Evolutionary conservation across 2,329 filamentous ascomycete genomes (phyloP).

Genomic region (Trichoderma sp.): DNA sequence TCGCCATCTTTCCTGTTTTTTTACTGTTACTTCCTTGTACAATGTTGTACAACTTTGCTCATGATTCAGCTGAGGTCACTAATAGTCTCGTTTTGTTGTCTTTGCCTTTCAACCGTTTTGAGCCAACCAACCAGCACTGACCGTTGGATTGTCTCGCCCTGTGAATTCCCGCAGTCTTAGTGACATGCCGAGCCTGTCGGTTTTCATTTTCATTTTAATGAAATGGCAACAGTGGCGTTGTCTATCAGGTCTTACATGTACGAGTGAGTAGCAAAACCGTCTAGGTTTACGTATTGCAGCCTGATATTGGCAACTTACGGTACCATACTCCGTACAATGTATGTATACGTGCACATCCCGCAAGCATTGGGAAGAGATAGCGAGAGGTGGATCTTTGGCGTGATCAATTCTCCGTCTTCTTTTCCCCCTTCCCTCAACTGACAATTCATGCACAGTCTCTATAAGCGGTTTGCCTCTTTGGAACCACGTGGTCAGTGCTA

Average conservation of each 20-base stretch:
- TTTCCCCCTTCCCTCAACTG: neutral
- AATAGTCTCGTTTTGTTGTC: neutral
- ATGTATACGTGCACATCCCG: neutral
- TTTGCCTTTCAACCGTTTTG: neutral
- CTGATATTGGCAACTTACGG: neutral
- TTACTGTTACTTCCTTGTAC: neutral
- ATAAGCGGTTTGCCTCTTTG: constrained; percentile 17
- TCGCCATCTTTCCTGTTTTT: neutral
- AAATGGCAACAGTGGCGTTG: neutral
- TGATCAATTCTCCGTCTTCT: constrained; percentile 1
- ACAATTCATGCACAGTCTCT: constrained; percentile 8
- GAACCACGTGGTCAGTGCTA: constrained; percentile 20
- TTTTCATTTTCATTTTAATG: neutral
- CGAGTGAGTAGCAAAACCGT: neutral
- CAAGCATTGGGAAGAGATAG: neutral
- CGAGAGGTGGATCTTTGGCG: neutral
- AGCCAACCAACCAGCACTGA: neutral
- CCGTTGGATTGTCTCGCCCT: constrained; percentile 8
- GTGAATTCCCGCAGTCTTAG: constrained; percentile 12
- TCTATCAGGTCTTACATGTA: neutral
- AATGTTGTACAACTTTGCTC: neutral
- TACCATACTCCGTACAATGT: neutral
- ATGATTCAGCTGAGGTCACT: neutral
- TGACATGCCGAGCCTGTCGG: neutral
- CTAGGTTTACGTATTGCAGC: neutral